Base-by-base conservation (phyloP, 768 basidiomycete species). In the Lentinula raphanica region DNA sequence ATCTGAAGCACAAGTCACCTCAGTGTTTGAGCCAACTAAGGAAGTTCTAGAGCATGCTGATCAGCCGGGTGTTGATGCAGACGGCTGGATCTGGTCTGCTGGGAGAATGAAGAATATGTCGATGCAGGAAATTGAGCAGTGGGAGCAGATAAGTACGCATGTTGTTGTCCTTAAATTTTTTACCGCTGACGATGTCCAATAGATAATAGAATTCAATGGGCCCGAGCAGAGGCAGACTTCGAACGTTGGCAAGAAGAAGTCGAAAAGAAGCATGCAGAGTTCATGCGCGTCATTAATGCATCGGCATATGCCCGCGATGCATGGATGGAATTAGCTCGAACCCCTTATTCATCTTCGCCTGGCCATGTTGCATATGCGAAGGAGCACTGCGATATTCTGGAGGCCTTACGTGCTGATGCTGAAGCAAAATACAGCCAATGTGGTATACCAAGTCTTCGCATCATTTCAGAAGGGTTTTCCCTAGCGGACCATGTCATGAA, bases 181-280 rank as follows among this genome's bases (percentile, higher is more conserved):
- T 8, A 8, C n/a, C 28, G n/a, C n/a, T n/a, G n/a, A n/a, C n/a
- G n/a, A n/a, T n/a, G n/a, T n/a, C n/a, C n/a, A n/a, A n/a, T n/a
- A 49, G 49, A 49, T n/a, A 29, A 31, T 8, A 23, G 49, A 21
- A 28, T 49, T 6, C 19, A 49, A 25, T 49, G 21, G 21, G 21
- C 28, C 49, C 29, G 59, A 29, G 35, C 46, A 5, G 59, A 60
- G 40, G 59, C 49, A 5, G 49, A 60, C 11, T 54, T 60, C 35
- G 59, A 60, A 17, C 59, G 56, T 25, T 60, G 56, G 35, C 55
- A 57, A 36, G 59, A 60, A 13, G 49, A 60, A 19, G 19, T 58
- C 17, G 59, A 60, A 28, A 3, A 50, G 36, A 60, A 60, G 19
- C 59, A 57, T 13, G 21, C 59, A 8, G 59, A 60, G 15, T 60